Evolutionary conservation across 495 filamentous ascomycete species (phyloP).

Genomic region (Poronia punctata): DNA sequence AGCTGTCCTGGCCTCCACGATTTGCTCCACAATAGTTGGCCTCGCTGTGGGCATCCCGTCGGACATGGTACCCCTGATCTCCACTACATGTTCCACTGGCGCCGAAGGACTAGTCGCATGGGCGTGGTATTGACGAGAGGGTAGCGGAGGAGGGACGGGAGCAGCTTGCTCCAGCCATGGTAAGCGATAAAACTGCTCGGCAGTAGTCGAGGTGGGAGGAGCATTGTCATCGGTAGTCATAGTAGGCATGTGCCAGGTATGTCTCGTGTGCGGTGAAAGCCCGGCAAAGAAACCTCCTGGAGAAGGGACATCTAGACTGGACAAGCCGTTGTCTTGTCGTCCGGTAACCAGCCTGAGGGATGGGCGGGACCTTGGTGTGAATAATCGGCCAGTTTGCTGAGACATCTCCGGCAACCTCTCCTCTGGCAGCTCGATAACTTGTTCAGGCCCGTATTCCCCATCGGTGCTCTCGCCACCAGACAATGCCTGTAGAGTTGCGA

Average conservation of each 20-base stretch:
- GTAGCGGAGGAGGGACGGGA: conserved; percentile 26
- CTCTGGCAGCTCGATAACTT: conserved; percentile 42
- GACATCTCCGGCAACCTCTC: conserved; percentile 34
- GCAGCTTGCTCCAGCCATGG: conserved; percentile 52
- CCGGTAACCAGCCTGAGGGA: conserved; percentile 29
- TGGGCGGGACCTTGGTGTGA: conserved; percentile 24
- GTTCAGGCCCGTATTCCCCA: conserved; percentile 44
- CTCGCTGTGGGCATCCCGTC: conserved; percentile 64
- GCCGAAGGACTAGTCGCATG: conserved; percentile 18
- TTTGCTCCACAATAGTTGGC: conserved; percentile 27
- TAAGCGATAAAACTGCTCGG: conserved; percentile 75
- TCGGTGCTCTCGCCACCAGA: conserved; percentile 47
- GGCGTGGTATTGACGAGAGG: conserved; percentile 29
- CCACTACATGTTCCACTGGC: conserved; percentile 62
- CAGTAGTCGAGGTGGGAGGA: conserved; percentile 68
- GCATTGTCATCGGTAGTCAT: conserved; percentile 34
- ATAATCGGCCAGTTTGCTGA: conserved; percentile 31
- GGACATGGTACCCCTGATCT: conserved; percentile 44
- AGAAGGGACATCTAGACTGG: conserved; percentile 74
- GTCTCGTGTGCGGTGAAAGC: conserved; percentile 59
- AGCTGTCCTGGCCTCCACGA: conserved; percentile 14
- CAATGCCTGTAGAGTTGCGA: conserved; percentile 72
- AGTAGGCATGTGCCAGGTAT: conserved; percentile 63
- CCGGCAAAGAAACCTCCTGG: conserved; percentile 88
- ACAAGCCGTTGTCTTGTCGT: conserved; percentile 50